Percentiles rank a stretch among this genome's conserved stretches.
Conservation (phyloP, 345 rosid species). For the Hibiscus tridactylites region DNA sequence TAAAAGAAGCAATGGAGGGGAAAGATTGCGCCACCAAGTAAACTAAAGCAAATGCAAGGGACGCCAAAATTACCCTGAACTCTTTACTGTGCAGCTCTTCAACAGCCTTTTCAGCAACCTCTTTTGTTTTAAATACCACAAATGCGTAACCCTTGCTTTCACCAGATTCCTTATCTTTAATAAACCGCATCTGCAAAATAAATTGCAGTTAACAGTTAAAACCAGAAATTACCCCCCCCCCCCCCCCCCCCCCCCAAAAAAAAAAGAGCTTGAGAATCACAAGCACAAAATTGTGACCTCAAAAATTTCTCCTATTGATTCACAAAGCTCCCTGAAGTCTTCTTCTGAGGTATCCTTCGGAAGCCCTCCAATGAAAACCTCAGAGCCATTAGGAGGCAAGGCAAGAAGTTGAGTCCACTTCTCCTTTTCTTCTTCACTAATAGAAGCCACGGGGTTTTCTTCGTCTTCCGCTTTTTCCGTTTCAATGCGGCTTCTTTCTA, state of each 20-base stretch:
- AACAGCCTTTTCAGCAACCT: slow-evolving; percentile 72
- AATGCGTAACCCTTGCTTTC: slow-evolving; percentile 97
- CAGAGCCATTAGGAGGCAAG: slow-evolving; percentile 96
- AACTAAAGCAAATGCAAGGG: slow-evolving; percentile 9
- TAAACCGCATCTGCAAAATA: slow-evolving; percentile 58
- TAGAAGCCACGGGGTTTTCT: slow-evolving; percentile 37
- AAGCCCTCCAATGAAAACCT: slow-evolving; percentile 98
- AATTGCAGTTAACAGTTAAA: slow-evolving; percentile 8
- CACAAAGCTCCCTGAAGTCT: slow-evolving; percentile 82
- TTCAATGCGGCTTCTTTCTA: slow-evolving; percentile 29
- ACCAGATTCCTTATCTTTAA: slow-evolving; percentile 89
- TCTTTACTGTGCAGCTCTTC: slow-evolving; percentile 86
- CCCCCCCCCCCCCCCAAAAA: background rate
- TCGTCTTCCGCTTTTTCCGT: slow-evolving; percentile 34
- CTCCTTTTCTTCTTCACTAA: slow-evolving; percentile 60
- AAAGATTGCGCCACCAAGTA: background rate
- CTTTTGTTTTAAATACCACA: slow-evolving; percentile 67
- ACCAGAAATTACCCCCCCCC: background rate
- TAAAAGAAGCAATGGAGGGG: background rate
- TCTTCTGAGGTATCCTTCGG: slow-evolving; percentile 82
- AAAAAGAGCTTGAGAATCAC: slow-evolving; percentile 1
- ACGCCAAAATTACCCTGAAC: slow-evolving; percentile 54
- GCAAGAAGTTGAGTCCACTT: slow-evolving; percentile 72
- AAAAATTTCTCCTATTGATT: slow-evolving; percentile 66
- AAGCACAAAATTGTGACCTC: slow-evolving; percentile 47